phyloP scores from a whole-genome alignment of 371 early-diverging fungal genomes.

The Actinomortierella wolfii region DNA sequence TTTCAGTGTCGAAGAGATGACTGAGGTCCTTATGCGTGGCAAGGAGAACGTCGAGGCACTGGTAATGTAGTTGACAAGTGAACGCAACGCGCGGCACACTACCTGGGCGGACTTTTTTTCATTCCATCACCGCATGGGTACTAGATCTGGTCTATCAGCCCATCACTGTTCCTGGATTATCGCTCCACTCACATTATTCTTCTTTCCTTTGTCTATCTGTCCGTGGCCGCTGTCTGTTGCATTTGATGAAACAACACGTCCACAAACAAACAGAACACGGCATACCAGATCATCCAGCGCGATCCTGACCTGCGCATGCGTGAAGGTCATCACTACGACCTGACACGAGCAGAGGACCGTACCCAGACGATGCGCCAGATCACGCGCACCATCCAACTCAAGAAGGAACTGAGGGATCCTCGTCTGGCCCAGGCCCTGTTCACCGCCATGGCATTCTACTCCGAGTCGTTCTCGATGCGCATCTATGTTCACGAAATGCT shows the following conservation, averaged over 20 bases:
- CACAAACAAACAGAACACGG: constrained; percentile 46
- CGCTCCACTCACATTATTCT: too few relatives aligned
- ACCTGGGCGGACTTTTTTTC: too few relatives aligned
- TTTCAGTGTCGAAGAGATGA: constrained; percentile 58
- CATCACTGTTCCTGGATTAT: too few relatives aligned
- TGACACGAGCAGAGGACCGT: constrained; percentile 59
- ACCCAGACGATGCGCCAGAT: constrained; percentile 72
- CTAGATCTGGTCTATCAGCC: too few relatives aligned
- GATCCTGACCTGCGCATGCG: constrained; percentile 63
- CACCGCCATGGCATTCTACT: constrained; percentile 52
- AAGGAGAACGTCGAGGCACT: constrained; percentile 50
- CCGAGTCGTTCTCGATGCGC: constrained; percentile 67
- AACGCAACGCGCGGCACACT: too few relatives aligned
- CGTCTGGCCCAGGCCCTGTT: constrained; percentile 34
- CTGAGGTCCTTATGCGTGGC: constrained; percentile 54
- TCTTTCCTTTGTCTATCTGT: neutral
- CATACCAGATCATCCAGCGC: constrained; percentile 57
- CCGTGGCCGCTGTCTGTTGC: neutral
- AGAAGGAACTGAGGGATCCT: constrained; percentile 40
- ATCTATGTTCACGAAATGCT: constrained; percentile 63
- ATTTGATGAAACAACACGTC: too few relatives aligned
- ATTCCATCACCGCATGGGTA: too few relatives aligned
- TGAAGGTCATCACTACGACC: constrained; percentile 61
- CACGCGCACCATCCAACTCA: constrained; percentile 48
- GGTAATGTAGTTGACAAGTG: constrained; percentile 38